Conservation (phyloP, 2,329 filamentous ascomycete species). For the Neonectria sp. region DNA sequence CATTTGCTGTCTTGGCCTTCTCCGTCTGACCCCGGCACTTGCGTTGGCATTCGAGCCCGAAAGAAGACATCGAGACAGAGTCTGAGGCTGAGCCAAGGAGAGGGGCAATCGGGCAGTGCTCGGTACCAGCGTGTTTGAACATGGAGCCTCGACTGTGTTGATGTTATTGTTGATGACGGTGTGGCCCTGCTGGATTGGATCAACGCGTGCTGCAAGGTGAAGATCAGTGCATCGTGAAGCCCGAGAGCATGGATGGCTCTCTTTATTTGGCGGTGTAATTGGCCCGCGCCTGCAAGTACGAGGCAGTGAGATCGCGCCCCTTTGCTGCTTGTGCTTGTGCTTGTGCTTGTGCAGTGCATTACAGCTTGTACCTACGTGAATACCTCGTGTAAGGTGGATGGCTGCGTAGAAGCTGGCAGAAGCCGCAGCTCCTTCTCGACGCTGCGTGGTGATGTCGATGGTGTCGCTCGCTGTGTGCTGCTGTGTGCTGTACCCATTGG, state of each 20-base stretch:
- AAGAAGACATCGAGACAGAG: neutral
- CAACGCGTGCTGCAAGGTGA: slow-evolving; percentile 19
- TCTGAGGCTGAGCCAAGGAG: slow-evolving; percentile 6
- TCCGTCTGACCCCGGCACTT: slow-evolving; percentile 9
- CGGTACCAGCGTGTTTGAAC: neutral
- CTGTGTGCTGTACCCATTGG: slow-evolving; percentile 23
- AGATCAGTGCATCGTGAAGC: slow-evolving; percentile 17
- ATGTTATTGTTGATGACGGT: slow-evolving; percentile 24
- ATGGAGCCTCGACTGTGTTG: slow-evolving; percentile 18
- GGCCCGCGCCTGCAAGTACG: neutral
- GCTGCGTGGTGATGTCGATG: slow-evolving; percentile 11
- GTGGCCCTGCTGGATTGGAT: slow-evolving; percentile 24
- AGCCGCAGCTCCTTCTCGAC: neutral
- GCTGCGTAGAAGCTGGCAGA: neutral
- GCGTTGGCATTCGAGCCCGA: slow-evolving; percentile 6
- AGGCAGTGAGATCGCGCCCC: slow-evolving; percentile 6
- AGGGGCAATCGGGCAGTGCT: slow-evolving; percentile 7
- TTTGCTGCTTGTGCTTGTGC: slow-evolving; percentile 2
- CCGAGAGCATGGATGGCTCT: slow-evolving; percentile 3
- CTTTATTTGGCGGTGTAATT: slow-evolving; percentile 10
- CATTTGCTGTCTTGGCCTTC: neutral
- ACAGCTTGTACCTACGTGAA: slow-evolving; percentile 21
- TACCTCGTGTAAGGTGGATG: slow-evolving; percentile 22
- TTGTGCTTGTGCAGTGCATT: slow-evolving; percentile 9
- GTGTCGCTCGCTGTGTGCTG: slow-evolving; percentile 17